phyloP scores from a whole-genome alignment of 768 basidiomycete genomes.

The Boletus reticulatus region DNA sequence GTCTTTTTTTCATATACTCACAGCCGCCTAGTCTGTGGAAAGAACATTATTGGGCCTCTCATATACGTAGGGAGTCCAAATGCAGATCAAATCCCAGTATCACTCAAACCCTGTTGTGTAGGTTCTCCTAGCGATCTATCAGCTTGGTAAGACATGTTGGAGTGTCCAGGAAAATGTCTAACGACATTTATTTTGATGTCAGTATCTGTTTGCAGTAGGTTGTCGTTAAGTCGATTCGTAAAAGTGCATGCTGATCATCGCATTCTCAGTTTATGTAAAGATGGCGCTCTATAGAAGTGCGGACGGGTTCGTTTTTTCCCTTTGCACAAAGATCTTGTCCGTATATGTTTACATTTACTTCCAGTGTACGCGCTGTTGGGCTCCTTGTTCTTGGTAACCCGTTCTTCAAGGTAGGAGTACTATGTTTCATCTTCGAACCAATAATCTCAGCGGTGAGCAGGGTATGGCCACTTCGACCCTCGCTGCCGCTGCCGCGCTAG shows the following conservation, averaged over 20 bases:
- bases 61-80: slow-evolving; percentile 10
- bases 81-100: background rate
- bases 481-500: slow-evolving; percentile 1
- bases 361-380: background rate
- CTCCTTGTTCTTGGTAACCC: background rate
- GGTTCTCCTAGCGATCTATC: background rate
- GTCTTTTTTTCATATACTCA: background rate
- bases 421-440: background rate
- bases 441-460: background rate
- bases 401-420: background rate
- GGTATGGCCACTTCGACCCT: background rate
- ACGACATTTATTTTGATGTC: background rate
- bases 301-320: slow-evolving; percentile 5
- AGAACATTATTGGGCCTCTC: background rate
- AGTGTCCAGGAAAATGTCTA: background rate
- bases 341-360: background rate
- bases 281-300: background rate
- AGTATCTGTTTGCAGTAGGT: slow-evolving; percentile 3
- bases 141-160: slow-evolving; percentile 8
- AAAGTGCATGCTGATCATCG: background rate
- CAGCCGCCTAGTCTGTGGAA: slow-evolving; percentile 1
- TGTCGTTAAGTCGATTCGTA: background rate
- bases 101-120: background rate
- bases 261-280: slow-evolving; percentile 1
- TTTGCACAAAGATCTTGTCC: background rate